Percentiles rank a stretch among this genome's conserved stretches.
phyloP scores from a whole-genome alignment of 208 protist genomes.

The Lotmaria passim region DNA sequence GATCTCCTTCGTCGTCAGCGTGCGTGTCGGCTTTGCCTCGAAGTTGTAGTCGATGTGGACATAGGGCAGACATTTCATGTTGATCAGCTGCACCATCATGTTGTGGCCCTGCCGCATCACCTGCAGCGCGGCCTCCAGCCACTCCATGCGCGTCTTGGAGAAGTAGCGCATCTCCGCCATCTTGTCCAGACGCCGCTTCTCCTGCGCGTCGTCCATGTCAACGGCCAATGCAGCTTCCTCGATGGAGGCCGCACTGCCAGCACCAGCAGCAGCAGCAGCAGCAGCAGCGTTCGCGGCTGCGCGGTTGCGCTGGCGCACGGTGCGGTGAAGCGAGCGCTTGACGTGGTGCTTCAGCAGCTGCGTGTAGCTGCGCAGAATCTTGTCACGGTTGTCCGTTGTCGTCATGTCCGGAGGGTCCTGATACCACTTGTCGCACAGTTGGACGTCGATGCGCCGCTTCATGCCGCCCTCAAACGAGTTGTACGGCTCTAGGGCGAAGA shows the following conservation, averaged over 20 bases:
- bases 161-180: constrained; percentile 99
- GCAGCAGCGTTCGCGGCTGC: constrained; percentile 15
- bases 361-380: constrained; percentile 98
- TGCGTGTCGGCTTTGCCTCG: constrained; percentile 99
- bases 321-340: constrained; percentile 97
- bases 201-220: constrained; percentile 24
- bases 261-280: neutral
- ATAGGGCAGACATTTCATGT: constrained; percentile 99
- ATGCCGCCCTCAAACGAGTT: constrained; percentile 95
- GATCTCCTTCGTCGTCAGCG: constrained; percentile 99
- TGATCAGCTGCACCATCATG: constrained; percentile 99
- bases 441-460: constrained; percentile 97
- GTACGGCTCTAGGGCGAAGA: constrained; percentile 98
- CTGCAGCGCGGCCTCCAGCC: constrained; percentile 99
- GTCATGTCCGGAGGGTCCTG: constrained; percentile 91
- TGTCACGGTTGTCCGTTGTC: constrained; percentile 76
- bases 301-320: constrained; percentile 35
- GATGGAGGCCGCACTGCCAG: too few relatives aligned
- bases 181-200: constrained; percentile 88
- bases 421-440: constrained; percentile 99
- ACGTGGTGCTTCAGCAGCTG: constrained; percentile 99
- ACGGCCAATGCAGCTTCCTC: constrained; percentile 10
- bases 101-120: constrained; percentile 99
- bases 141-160: constrained; percentile 99
- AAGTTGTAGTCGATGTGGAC: constrained; percentile 99